These are phyloP conservation scores for Epichloe sp. DNA, from an alignment of 2,329 filamentous ascomycete genomes.

Conservation along the genomic window DNA sequence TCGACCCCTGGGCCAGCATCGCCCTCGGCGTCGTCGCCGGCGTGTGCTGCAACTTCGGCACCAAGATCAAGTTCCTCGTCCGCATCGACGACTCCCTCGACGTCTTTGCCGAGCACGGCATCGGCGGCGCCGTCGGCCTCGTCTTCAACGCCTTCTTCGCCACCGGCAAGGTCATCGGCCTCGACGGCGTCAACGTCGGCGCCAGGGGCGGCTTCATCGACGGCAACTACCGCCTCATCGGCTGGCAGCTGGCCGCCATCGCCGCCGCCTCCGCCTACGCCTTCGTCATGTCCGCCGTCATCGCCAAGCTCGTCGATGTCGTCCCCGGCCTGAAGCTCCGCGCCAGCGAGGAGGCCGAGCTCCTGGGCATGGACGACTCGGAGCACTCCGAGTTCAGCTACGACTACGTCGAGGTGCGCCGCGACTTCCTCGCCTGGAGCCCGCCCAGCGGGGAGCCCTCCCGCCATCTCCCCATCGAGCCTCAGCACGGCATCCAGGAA, in stretches of 20 bases:
- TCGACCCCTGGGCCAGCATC: constrained; percentile 54
- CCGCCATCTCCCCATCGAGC: constrained; percentile 42
- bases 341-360: constrained; percentile 68
- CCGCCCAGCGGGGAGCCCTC: constrained; percentile 52
- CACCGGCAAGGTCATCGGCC: constrained; percentile 55
- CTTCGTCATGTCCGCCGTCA: constrained; percentile 59
- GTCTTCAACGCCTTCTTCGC: constrained; percentile 64
- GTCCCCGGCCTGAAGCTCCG: constrained; percentile 69
- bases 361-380: constrained; percentile 80
- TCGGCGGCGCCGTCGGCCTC: constrained; percentile 56
- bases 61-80: constrained; percentile 51
- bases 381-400: constrained; percentile 85
- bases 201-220: constrained; percentile 58
- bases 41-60: constrained; percentile 53
- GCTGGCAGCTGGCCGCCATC: constrained; percentile 71
- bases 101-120: constrained; percentile 58
- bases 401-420: constrained; percentile 79
- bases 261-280: constrained; percentile 51
- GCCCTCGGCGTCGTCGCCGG: constrained; percentile 54
- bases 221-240: constrained; percentile 60
- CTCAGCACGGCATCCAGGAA: constrained; percentile 60
- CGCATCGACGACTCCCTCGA: constrained; percentile 59
- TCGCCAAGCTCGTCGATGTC: constrained; percentile 63
- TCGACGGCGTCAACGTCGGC: constrained; percentile 64
- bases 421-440: constrained; percentile 81